Evolutionary conservation across 2,329 filamentous ascomycete genomes (phyloP).

Genomic region (Fusarium xylarioides): DNA sequence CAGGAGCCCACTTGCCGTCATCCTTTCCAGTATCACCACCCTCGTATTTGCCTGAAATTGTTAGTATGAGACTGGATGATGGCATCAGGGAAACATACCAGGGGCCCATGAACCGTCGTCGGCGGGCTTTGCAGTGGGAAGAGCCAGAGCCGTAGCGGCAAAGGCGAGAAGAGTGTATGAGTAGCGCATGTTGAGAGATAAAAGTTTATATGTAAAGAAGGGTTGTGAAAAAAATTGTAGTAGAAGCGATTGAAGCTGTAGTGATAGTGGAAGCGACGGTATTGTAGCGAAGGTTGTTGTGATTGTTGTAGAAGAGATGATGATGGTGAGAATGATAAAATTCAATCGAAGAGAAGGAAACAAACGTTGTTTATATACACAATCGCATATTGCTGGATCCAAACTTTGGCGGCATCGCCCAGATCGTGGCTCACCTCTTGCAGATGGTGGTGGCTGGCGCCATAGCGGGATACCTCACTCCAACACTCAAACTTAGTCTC

Average conservation of each 20-base stretch:
- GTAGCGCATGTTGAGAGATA: constrained; percentile 29
- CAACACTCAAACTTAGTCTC: background rate
- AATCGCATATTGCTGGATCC: background rate
- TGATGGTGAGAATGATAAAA: constrained; percentile 17
- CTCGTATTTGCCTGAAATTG: constrained; percentile 14
- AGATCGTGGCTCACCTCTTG: background rate
- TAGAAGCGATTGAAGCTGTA: background rate
- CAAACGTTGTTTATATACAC: constrained; percentile 14
- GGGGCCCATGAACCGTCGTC: constrained; percentile 27
- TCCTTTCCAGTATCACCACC: background rate
- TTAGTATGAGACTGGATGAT: background rate
- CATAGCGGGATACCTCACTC: background rate
- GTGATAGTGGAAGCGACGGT: background rate
- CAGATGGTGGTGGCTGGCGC: background rate
- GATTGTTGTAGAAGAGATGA: constrained; percentile 4
- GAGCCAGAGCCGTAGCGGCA: constrained; percentile 35
- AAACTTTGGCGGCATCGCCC: background rate
- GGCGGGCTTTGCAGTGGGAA: constrained; percentile 27
- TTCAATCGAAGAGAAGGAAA: background rate
- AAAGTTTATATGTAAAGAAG: background rate
- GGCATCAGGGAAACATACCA: background rate
- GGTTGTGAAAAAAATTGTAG: background rate
- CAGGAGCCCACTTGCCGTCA: constrained; percentile 19
- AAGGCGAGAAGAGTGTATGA: constrained; percentile 34
- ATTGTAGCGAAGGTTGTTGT: background rate